phyloP scores from a whole-genome alignment of 768 basidiomycete genomes.

The Suillus fuscotomentosus region DNA sequence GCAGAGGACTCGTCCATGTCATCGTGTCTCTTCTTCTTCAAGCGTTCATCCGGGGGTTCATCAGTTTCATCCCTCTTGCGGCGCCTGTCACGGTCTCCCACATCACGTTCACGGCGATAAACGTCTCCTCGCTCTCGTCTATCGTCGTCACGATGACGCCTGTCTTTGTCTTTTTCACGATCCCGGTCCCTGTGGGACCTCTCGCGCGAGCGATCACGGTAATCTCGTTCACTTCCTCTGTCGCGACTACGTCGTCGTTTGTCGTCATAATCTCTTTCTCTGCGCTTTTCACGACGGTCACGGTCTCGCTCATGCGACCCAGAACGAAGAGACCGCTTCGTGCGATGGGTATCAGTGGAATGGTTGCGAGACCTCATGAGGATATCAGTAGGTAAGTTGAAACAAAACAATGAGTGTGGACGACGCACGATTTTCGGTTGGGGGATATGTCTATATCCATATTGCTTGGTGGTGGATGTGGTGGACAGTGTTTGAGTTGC shows the following conservation, averaged over 20 bases:
- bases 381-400: conserved; percentile 6
- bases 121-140: conserved; percentile 52
- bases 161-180: conserved; percentile 33
- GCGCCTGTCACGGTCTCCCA: conserved; percentile 54
- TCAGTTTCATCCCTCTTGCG: conserved; percentile 71
- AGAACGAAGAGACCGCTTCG: conserved; percentile 71
- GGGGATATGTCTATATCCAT: conserved; percentile 69
- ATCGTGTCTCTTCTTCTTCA: conserved; percentile 65
- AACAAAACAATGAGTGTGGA: not conserved
- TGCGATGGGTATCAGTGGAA: conserved; percentile 75
- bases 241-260: conserved; percentile 65
- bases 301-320: conserved; percentile 55
- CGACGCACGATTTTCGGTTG: conserved; percentile 58
- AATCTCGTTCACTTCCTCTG: conserved; percentile 47
- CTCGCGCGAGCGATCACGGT: conserved; percentile 55
- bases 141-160: conserved; percentile 46
- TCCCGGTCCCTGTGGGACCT: conserved; percentile 41
- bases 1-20: conserved; percentile 47
- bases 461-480: conserved; percentile 45
- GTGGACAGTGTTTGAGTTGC: conserved; percentile 6
- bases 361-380: conserved; percentile 60
- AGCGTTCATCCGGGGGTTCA: conserved; percentile 50
- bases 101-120: conserved; percentile 51
- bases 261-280: conserved; percentile 55
- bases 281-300: conserved; percentile 52